These are phyloP conservation scores for Ophiosphaerella korrae DNA, from an alignment of 2,329 filamentous ascomycete genomes.

Conservation along the genomic window DNA sequence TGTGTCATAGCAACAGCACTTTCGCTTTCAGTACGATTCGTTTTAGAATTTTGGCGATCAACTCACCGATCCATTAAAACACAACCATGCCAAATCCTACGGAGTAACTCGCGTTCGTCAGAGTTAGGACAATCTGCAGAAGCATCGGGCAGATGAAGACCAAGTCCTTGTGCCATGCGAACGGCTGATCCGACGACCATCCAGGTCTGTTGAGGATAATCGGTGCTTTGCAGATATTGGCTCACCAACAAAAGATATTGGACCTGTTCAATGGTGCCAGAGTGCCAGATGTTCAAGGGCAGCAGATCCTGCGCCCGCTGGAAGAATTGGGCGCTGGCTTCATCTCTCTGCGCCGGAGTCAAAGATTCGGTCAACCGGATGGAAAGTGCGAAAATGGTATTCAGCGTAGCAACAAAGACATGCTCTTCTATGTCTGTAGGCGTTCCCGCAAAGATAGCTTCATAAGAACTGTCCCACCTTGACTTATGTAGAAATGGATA, in stretches of 20 bases:
- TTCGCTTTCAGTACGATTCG: not conserved
- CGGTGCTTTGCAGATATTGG: slow-evolving; percentile 32
- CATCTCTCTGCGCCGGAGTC: not conserved
- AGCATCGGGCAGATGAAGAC: slow-evolving; percentile 22
- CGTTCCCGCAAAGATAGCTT: slow-evolving; percentile 1
- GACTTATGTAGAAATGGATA: slow-evolving; percentile 9
- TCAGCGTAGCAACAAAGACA: slow-evolving; percentile 21
- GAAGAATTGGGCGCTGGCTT: slow-evolving; percentile 9
- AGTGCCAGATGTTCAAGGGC: slow-evolving; percentile 9
- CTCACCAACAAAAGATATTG: slow-evolving; percentile 29
- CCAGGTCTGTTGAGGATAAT: slow-evolving; percentile 26
- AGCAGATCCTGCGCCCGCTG: slow-evolving; percentile 16
- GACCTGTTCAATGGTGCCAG: slow-evolving; percentile 24
- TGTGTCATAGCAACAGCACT: slow-evolving; percentile 17
- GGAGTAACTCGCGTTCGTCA: slow-evolving; percentile 13
- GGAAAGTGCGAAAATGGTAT: slow-evolving; percentile 29
- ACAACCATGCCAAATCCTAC: slow-evolving; percentile 16
- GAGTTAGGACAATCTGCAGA: slow-evolving; percentile 5
- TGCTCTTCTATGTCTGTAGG: not conserved
- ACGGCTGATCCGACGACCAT: slow-evolving; percentile 31
- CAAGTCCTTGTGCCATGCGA: slow-evolving; percentile 31
- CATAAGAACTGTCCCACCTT: slow-evolving; percentile 3
- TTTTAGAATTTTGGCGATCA: not conserved
- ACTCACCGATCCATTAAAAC: slow-evolving; percentile 16
- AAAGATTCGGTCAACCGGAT: slow-evolving; percentile 4